These are phyloP conservation scores for Xylariaceae sp. DNA, from an alignment of 2,329 filamentous ascomycete genomes.

Conservation along the genomic window DNA sequence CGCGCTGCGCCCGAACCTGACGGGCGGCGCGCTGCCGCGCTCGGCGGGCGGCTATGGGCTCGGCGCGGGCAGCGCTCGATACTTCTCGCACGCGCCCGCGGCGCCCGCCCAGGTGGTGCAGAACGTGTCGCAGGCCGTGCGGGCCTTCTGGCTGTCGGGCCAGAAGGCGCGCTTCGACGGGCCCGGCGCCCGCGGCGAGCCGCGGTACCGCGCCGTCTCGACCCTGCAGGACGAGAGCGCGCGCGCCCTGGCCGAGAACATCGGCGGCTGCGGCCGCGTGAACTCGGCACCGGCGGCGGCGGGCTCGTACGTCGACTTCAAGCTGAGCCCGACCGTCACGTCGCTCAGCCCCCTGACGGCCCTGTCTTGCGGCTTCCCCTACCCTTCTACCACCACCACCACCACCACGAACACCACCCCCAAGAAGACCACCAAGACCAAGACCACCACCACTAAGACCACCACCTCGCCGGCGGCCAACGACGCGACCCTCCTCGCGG, in stretches of 20 bases:
- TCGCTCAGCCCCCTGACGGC: constrained; percentile 67
- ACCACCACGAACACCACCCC: constrained; percentile 30
- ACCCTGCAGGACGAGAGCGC: constrained; percentile 65
- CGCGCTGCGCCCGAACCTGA: constrained; percentile 84
- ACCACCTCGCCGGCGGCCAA: constrained; percentile 33
- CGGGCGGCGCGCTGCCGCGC: constrained; percentile 75
- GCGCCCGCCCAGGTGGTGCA: constrained; percentile 84
- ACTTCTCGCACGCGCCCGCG: constrained; percentile 84
- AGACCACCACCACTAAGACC: constrained; percentile 32
- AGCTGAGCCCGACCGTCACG: constrained; percentile 81
- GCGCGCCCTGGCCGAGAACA: constrained; percentile 59
- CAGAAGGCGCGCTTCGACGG: constrained; percentile 86
- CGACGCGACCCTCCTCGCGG: constrained; percentile 63
- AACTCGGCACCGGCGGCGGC: constrained; percentile 48
- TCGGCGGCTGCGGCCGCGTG: neutral
- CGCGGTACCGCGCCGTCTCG: constrained; percentile 72
- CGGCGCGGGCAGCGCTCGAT: constrained; percentile 67
- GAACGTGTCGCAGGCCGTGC: constrained; percentile 88
- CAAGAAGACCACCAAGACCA: too few species aligned
- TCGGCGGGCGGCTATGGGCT: constrained; percentile 84
- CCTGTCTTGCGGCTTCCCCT: constrained; percentile 45
- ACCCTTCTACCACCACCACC: constrained; percentile 33
- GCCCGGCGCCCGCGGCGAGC: constrained; percentile 62
- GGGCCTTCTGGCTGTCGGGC: constrained; percentile 87
- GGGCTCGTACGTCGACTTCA: constrained; percentile 84